Base-by-base conservation (phyloP, 1,284 basidiomycete species). In the Puccinia hordei region DNA sequence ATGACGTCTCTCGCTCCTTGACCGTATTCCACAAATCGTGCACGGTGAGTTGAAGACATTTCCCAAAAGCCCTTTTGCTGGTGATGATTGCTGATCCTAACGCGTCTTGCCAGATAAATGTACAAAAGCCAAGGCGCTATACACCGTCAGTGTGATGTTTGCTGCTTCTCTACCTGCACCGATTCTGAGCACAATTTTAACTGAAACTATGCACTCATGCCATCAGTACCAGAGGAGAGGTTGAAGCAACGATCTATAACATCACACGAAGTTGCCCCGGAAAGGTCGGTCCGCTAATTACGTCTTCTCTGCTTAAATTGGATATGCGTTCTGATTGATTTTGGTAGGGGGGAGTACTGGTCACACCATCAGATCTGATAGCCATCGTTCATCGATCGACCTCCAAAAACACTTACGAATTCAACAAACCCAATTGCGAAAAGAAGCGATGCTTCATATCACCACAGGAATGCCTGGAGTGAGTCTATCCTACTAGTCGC, bases 11-110 rank as follows among this genome's bases (percentile, higher is more conserved):
- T 46, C 63, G 63, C 41, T 66, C 35, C 33, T 24, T 66, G 22
- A 66, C 24, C 5, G 63, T 66, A 12, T 66, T 46, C n/a, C 63
- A 66, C 38, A 66, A 66, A 44, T 41, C 63, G 1, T 66, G 63
- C 22, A 1, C 30, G 38, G 63, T 66, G n/a, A 35, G 35, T n/a
- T 41, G 35, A 22, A 44, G 35, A n/a, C 8, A n/a, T n/a, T 41
- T 41, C 12, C 33, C 3, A 30, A 59, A 10, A 8, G 15, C 10
- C 10, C 5, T 13, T 66, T 33, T 35, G 33, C 22, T n/a, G 2
- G 63, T 41, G 8, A 10, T 44, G 17, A 38, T 22, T 22, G n/a
- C 57, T 66, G 9, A 41, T 41, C 9, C 19, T 17, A 66, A 35
- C 63, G 30, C 19, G 19, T 46, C 13, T 33, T 66, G 3, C 19